Evolutionary conservation across 2,329 filamentous ascomycete species (phyloP).

Genomic region (Epichloe amarillans): DNA sequence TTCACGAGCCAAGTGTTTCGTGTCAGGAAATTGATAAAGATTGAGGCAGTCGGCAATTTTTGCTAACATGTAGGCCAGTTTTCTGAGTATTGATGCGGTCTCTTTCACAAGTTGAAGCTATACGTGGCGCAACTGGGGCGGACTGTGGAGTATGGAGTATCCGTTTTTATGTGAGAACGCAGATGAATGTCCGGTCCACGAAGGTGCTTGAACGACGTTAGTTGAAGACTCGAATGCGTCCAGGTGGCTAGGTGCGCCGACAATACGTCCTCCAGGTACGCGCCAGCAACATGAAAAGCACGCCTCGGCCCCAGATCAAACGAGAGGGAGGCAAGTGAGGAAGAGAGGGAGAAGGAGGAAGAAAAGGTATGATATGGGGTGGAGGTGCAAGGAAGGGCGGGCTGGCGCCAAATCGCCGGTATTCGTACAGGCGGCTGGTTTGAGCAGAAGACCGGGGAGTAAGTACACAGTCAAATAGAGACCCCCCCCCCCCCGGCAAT

Average conservation of each 20-base stretch:
- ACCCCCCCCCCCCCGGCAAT: constrained; percentile 9
- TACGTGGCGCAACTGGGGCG: constrained; percentile 3
- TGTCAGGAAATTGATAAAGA: not conserved
- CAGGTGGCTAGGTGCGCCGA: not conserved
- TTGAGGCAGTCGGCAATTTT: not conserved
- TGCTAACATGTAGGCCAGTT: not conserved
- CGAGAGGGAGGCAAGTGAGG: not conserved
- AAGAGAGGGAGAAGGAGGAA: not conserved
- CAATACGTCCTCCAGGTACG: not conserved
- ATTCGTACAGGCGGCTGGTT: constrained; percentile 7
- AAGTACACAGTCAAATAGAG: constrained; percentile 1
- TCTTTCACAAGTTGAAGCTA: constrained; percentile 1
- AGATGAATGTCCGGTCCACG: not conserved
- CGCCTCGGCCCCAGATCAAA: not conserved
- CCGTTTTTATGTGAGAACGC: not conserved
- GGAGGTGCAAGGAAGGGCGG: constrained; percentile 2
- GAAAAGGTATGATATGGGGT: constrained; percentile 5
- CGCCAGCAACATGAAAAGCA: not conserved
- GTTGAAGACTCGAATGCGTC: not conserved
- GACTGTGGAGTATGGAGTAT: not conserved
- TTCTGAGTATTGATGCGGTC: not conserved
- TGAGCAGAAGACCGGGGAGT: constrained; percentile 5
- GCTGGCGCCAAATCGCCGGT: constrained; percentile 5
- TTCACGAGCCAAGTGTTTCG: not conserved
- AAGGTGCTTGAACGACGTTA: not conserved